Evolutionary conservation across 768 basidiomycete genomes (phyloP).

Genomic region (Termitomyces sp.): DNA sequence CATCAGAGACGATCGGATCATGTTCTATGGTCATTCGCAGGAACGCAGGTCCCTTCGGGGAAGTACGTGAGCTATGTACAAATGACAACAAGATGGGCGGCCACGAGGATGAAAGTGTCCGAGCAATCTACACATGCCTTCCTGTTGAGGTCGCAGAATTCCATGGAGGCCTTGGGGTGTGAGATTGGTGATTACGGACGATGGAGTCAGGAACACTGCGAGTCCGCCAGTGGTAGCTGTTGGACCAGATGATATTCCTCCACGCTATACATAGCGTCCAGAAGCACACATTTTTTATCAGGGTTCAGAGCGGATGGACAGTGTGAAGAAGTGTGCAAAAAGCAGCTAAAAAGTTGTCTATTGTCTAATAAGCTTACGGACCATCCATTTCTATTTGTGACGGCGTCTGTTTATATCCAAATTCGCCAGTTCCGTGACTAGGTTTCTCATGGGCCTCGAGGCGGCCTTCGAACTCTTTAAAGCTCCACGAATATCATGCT

Average conservation of each 20-base stretch:
- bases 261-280: not conserved
- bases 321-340: not conserved
- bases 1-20: slow-evolving; percentile 2
- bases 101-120: not conserved
- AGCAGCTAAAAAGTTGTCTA: no score
- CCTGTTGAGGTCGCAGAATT: not conserved
- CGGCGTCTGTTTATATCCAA: not conserved
- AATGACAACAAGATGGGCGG: not conserved
- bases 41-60: not conserved
- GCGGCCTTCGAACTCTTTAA: not conserved
- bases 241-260: not conserved
- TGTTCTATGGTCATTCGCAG: not conserved
- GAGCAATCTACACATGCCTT: not conserved
- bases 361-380: no score
- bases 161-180: not conserved
- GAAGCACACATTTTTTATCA: not conserved
- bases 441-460: not conserved
- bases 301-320: not conserved
- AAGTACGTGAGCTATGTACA: not conserved
- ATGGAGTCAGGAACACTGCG: not conserved
- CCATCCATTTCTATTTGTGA: not conserved
- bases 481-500: not conserved
- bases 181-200: not conserved
- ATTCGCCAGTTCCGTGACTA: not conserved
- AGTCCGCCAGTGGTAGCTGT: not conserved